These are phyloP conservation scores for Talaromyces nanjingensis DNA, from an alignment of 495 filamentous ascomycete genomes.

Conservation along the genomic window DNA sequence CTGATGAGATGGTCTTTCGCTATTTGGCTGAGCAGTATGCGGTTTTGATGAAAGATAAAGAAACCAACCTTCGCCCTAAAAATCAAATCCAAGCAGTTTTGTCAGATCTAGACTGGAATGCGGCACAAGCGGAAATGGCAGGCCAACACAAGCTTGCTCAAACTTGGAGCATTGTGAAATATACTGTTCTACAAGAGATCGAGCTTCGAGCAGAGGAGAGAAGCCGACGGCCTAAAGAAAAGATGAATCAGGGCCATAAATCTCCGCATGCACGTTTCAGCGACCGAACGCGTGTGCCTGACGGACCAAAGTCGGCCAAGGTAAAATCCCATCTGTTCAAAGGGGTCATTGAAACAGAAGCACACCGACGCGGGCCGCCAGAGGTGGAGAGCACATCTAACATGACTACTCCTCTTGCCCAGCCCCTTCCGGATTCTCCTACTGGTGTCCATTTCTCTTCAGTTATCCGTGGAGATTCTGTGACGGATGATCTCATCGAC, in stretches of 20 bases:
- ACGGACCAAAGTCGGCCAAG: slow-evolving; percentile 33
- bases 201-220: slow-evolving; percentile 50
- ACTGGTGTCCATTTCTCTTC: slow-evolving; percentile 26
- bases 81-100: slow-evolving; percentile 30
- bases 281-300: slow-evolving; percentile 20
- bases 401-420: slow-evolving; percentile 69
- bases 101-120: slow-evolving; percentile 54
- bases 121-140: slow-evolving; percentile 50
- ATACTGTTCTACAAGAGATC: slow-evolving; percentile 54
- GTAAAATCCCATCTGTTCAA: slow-evolving; percentile 39
- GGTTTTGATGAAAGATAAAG: slow-evolving; percentile 26
- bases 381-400: slow-evolving; percentile 69
- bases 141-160: slow-evolving; percentile 60
- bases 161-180: slow-evolving; percentile 66
- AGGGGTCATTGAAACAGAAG: slow-evolving; percentile 34
- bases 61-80: slow-evolving; percentile 24
- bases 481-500: slow-evolving; percentile 27
- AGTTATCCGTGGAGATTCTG: slow-evolving; percentile 22
- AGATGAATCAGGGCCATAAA: slow-evolving; percentile 18
- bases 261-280: slow-evolving; percentile 27
- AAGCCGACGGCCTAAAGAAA: slow-evolving; percentile 19
- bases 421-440: slow-evolving; percentile 51
- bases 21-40: slow-evolving; percentile 56
- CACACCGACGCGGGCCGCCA: slow-evolving; percentile 21
- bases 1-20: slow-evolving; percentile 45